These are phyloP conservation scores for Nymphaea colorata DNA, from an alignment of 164 flowering plant species.

Conservation along the genomic window DNA sequence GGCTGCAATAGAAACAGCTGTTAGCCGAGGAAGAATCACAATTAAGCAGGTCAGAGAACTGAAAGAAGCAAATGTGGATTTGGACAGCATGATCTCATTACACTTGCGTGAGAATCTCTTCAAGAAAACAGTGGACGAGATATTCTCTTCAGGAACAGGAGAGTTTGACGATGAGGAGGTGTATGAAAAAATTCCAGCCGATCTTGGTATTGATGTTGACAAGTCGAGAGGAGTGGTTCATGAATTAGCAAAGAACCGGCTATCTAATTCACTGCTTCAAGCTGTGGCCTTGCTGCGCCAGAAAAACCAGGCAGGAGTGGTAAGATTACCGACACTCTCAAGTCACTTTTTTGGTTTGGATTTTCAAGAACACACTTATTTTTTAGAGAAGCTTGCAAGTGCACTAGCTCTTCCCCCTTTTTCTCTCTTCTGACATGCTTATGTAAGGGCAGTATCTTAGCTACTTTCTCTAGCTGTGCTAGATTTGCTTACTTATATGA, in stretches of 20 bases:
- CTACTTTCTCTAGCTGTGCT: no score
- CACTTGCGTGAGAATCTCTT: conserved; percentile 61
- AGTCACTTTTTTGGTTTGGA: no score
- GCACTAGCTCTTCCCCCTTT: no score
- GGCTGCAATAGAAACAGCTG: conserved; percentile 73
- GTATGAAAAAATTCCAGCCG: conserved; percentile 62
- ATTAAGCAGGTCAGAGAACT: conserved; percentile 81
- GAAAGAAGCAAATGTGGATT: conserved; percentile 57
- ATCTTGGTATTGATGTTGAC: conserved; percentile 57
- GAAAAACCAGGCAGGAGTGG: conserved; percentile 67
- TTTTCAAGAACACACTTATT: no score
- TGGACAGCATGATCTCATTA: conserved; percentile 61
- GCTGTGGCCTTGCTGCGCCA: conserved; percentile 79
- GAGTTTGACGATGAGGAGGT: conserved; percentile 88
- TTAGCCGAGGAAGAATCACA: conserved; percentile 56
- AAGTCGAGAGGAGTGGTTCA: conserved; percentile 67
- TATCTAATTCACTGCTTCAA: conserved; percentile 72
- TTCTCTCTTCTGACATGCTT: no score
- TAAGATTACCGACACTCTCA: conserved; percentile 15
- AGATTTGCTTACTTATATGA: no score
- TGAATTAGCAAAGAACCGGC: conserved; percentile 60
- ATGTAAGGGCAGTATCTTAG: no score
- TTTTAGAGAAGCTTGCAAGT: no score
- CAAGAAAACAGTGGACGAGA: conserved; percentile 77
- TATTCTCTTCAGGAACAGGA: conserved; percentile 94